Evolutionary conservation across 2,329 filamentous ascomycete genomes (phyloP), one percentile per base, ranked within the genome.

Genomic region (Clonostachys solani): DNA sequence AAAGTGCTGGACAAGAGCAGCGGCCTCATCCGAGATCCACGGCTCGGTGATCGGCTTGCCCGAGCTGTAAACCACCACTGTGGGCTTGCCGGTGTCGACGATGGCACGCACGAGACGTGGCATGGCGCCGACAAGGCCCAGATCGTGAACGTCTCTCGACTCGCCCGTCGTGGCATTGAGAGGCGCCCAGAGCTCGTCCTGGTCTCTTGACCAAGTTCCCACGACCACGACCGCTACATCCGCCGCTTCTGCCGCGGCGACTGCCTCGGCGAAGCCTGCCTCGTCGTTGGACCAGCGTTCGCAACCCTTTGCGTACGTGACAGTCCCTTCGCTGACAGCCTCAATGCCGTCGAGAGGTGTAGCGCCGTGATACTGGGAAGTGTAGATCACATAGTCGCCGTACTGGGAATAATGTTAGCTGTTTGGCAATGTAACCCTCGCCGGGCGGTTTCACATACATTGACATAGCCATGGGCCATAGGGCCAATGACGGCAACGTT

Each of bases 101-200:
- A 90, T 79, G 18, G 84, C 83, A 55, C 77, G 72, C 43, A 88
- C 80, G 2, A 89, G 78, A 10, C 76, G 74, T 3, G 75, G 77
- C 77, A 87, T 86, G 18, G 86, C 85, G 4, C 86, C 86, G 12
- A 89, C 82, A 10, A 90, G 80, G 48, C 80, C 75, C 16, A 90
- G 74, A 45, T 72, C 72, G 48, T 78, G 68, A 1, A 82, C 72
- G 54, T 90, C 86, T 43, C 90, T 80, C 57, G 89, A 84, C 59
- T 90, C 86, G 44, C 85, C 86, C 0, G 85, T 89, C 1, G 86
- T 90, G 29, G 84, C 85, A 54, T 90, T 90, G 4, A 88, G 61
- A 0, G 83, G 82, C 47, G 68, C 63, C 86, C 85, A 89, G 4
- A 90, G 77, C 61, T 89, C 80, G 45, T 74, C 69, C 59, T 90